Evolutionary conservation across 768 basidiomycete genomes (phyloP), one percentile per base, ranked within the genome.

Genomic region (Termitomyces sp.): DNA sequence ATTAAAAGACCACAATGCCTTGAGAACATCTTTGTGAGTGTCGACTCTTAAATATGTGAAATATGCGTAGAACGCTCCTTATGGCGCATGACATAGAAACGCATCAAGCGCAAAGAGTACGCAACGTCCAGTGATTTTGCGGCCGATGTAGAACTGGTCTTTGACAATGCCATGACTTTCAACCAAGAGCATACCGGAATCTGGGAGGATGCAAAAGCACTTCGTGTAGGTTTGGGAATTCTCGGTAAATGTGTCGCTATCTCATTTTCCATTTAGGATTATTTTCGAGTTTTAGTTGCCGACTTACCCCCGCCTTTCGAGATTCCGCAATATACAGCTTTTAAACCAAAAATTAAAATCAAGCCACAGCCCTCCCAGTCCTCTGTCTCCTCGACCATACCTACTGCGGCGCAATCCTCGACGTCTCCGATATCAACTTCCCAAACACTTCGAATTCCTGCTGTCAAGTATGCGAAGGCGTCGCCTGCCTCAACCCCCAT

Each of bases 81-180:
- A 47, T 43, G 2, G 3, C 9, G 28, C 12, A 31, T 19, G 9
- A 23, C 28, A 14, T 35, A 98, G 94, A 87, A 85, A 82, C 83
- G 82, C 49, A 74, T 96, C 60, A 87, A 91, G 65, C 82, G 82
- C 55, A 89, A 92, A 67, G 86, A 89, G 62, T 98, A 96, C 66
- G 64, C 67, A 21, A 80, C 76, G 2, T 73, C 81, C 5, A 75
- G 79, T 4, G 86, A 88, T 26, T 96, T 95, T 65, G 86, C 87
- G 44, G 82, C 82, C 9, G 95, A 98, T 57, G 87, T 95, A 14
- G 91, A 94, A 63, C 79, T 94, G 42, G 88, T 98, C 26, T 96
- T 94, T 71, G 81, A 84, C 7, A 98, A 98, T 67, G 95, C 94
- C 10, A 77, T 91, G 68, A 71, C 80, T 56, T 98, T 94, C 73